Percentiles rank a stretch among this genome's conserved stretches.
Conservation (phyloP, 306 rosid genomes). For the Morella rubra region DNA sequence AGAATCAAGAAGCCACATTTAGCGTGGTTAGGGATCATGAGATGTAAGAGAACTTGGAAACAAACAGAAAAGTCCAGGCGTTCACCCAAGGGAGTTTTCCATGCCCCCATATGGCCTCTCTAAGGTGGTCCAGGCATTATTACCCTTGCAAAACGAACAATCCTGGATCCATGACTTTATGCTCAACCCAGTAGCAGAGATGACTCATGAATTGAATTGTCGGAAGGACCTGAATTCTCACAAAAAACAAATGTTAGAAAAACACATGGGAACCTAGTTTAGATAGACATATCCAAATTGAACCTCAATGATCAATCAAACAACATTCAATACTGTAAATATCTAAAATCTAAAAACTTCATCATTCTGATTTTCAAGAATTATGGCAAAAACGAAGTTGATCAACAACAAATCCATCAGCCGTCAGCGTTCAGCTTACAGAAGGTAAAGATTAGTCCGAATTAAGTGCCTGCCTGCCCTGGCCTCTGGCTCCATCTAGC, state of each 20-base stretch:
- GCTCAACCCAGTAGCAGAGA: slow-evolving; percentile 64
- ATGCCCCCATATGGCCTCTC: slow-evolving; percentile 38
- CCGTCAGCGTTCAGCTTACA: no score
- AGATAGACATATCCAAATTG: background rate
- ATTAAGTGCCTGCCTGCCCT: background rate
- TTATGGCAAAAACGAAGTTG: no score
- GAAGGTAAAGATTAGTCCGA: background rate
- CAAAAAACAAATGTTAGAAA: background rate
- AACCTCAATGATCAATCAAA: slow-evolving; percentile 1
- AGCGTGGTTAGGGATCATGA: no score
- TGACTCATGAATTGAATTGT: slow-evolving; percentile 51
- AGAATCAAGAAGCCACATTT: no score
- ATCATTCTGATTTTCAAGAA: no score
- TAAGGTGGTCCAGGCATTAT: slow-evolving; percentile 57
- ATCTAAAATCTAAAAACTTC: no score
- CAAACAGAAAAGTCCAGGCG: no score
- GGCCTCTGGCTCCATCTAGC: background rate
- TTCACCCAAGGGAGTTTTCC: background rate
- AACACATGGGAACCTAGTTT: background rate
- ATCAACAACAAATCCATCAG: no score
- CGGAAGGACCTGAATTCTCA: slow-evolving; percentile 51
- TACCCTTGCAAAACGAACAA: slow-evolving; percentile 51
- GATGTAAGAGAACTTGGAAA: no score
- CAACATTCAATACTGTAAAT: no score
- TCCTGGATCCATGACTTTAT: slow-evolving; percentile 57